Base-by-base conservation (phyloP, 2,329 filamentous ascomycete genomes). In the Alternaria metachromatica region DNA sequence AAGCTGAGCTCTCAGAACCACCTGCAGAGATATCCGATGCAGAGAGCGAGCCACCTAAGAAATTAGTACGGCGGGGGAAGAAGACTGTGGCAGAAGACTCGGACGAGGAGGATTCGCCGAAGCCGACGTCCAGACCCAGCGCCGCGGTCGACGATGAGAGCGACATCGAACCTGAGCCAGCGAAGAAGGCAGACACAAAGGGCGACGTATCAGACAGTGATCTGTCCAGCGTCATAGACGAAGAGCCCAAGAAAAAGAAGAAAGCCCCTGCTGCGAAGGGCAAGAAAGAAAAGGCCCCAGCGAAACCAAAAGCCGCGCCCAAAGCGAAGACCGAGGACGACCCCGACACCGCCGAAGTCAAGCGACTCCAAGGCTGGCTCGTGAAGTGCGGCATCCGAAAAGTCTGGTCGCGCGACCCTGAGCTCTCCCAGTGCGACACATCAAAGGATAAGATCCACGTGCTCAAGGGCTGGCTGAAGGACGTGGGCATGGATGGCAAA, bases 371-470 rank as follows among this genome's bases (percentile, higher is more conserved):
- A 81, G 88, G 89, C 9, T 93, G 95, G 80, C 87, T 99, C 7
- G 82, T 90, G 49, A 97, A 97, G 80, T 99, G 95, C 74, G 95
- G 95, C 28, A 88, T 97, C 59, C 91, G 93, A 57, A 98, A 97
- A 78, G 87, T 97, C 65, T 99, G 96, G 95, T 88, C 87, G 54
- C 89, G 91, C 67, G 72, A 70, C 37, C 64, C 68, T 12, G 93
- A 97, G 80, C 86, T 99, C 26, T 92, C 92, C 78, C 84, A 89
- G 58, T 94, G 88, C 72, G 87, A 90, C 59, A 92, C 94, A 23
- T 77, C 86, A 5, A 91, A 89, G 64, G 92, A 88, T 54, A 97
- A 97, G 84, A 92, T 97, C 65, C 86, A 85, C 56, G 93, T 97
- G 76, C 85, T 99, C 8, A 92, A 89, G 76, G 82, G 82, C 11